Conservation (phyloP, 2,329 filamentous ascomycete species). For the Diaporthe aspalathi region DNA sequence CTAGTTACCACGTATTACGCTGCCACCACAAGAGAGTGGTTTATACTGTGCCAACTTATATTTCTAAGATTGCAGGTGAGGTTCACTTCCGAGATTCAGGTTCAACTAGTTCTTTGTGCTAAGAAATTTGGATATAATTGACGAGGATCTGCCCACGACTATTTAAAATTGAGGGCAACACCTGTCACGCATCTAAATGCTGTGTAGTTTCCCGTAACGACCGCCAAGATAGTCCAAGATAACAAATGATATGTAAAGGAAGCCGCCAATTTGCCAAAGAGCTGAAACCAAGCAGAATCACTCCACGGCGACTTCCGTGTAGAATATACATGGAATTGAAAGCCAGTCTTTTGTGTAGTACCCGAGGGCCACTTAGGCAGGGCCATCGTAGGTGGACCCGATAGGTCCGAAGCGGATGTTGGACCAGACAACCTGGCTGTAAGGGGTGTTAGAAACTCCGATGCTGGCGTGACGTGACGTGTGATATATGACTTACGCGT, state of each 20-base stretch:
- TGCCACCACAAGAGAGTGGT: background rate
- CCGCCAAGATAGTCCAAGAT: constrained; percentile 4
- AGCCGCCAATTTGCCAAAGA: background rate
- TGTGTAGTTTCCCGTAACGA: background rate
- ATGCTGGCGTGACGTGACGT: no score
- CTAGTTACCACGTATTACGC: no score
- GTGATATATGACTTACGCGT: constrained; percentile 36
- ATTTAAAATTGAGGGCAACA: background rate
- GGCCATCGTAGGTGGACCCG: constrained; percentile 42
- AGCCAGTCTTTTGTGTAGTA: constrained; percentile 1
- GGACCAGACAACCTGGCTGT: constrained; percentile 42
- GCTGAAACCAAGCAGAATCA: background rate
- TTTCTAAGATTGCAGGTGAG: background rate
- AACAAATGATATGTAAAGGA: constrained; percentile 9
- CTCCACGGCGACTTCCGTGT: background rate
- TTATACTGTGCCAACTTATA: no score
- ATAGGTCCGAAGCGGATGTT: constrained; percentile 43
- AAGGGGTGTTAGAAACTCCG: background rate
- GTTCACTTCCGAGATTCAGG: no score
- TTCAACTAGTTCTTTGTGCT: no score
- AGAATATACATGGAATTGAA: constrained; percentile 21
- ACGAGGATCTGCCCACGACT: background rate
- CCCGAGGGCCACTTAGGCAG: background rate
- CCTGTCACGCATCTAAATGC: no score
- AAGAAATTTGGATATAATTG: background rate